Evolutionary conservation across 805 yeast species (phyloP).

Genomic region (Candida boidinii): DNA sequence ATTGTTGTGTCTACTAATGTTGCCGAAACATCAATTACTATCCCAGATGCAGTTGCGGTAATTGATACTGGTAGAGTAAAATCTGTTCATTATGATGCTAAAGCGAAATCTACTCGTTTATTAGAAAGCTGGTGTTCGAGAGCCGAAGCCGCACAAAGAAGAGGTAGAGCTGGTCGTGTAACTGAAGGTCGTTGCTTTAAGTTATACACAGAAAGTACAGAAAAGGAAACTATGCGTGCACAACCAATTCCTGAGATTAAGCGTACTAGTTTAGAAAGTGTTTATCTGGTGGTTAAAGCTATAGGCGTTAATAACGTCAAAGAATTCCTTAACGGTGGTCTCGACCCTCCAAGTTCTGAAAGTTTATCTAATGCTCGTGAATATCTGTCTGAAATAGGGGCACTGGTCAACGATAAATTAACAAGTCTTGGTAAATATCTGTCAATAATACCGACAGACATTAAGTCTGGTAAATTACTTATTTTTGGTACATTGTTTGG

Average conservation of each 20-base stretch:
- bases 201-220: slow-evolving; percentile 58
- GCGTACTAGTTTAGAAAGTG: slow-evolving; percentile 73
- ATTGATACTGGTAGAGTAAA: slow-evolving; percentile 85
- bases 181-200: slow-evolving; percentile 75
- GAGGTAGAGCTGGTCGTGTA: slow-evolving; percentile 99
- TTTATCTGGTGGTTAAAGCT: slow-evolving; percentile 76
- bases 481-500: slow-evolving; percentile 79
- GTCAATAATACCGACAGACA: slow-evolving; percentile 78
- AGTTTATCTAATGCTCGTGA: slow-evolving; percentile 44
- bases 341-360: slow-evolving; percentile 67
- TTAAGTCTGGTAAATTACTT: slow-evolving; percentile 75
- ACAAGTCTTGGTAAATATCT: slow-evolving; percentile 76
- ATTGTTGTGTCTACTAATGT: slow-evolving; percentile 86
- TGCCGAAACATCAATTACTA: slow-evolving; percentile 96
- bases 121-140: slow-evolving; percentile 81
- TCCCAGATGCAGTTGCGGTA: slow-evolving; percentile 90
- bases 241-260: slow-evolving; percentile 87
- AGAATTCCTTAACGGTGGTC: slow-evolving; percentile 60
- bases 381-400: slow-evolving; percentile 63
- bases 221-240: slow-evolving; percentile 45
- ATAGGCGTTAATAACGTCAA: slow-evolving; percentile 77
- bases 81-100: slow-evolving; percentile 61
- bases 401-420: slow-evolving; percentile 41
- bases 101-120: slow-evolving; percentile 58
- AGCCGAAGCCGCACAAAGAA: slow-evolving; percentile 83